Base-by-base conservation (phyloP, 192 early-diverging fungal species). In the Podila epicladia region DNA sequence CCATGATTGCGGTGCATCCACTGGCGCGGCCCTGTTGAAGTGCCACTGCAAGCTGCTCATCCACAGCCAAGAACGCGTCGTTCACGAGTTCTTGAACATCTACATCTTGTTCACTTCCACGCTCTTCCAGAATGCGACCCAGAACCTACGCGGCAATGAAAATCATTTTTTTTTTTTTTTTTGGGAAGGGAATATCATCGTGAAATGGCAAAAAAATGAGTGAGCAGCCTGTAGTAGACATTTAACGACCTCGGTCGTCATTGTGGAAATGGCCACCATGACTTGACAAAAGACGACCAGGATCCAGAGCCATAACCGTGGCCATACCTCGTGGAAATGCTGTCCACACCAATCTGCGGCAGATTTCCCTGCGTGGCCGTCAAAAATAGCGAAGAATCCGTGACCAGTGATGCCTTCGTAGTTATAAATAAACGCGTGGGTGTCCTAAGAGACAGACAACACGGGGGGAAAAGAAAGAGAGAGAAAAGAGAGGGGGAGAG, bases 311-410 rank as follows among this genome's bases (percentile, higher is more conserved):
- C 41, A 45, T 55, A 24, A 55, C 13, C 41, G 17, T 24, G 8
- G 4, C 11, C 24, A 64, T 87, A 94, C 94, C 87, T 87, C 89
- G 73, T 93, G 95, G 70, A 97, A 89, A 85, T 95, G 89, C 22
- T 88, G 87, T 29, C 97, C 97, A 84, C 97, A 98, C 94, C 94
- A 98, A 62, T 97, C 95, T 17, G 98, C 98, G 7, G 97, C 95
- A 57, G 92, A 87, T 75, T 94, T 94, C 19, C 98, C 97, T 3
- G 98, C 98, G 82, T 99, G 98, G 31, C 98, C 98, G 74, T 99
- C 98, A 83, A 94, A 99, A 53, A 99, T 92, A 29, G 96, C 96
- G 90, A 98, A 97, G 67, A 95, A 96, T 9, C 93, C 93, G 82
- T 95, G 92, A 61, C 95, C 94, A 58, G 85, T 75, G 65, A 94